Evolutionary conservation across 139 green algal species (phyloP).

Genomic region (Chlamydomonas schloesseri): DNA sequence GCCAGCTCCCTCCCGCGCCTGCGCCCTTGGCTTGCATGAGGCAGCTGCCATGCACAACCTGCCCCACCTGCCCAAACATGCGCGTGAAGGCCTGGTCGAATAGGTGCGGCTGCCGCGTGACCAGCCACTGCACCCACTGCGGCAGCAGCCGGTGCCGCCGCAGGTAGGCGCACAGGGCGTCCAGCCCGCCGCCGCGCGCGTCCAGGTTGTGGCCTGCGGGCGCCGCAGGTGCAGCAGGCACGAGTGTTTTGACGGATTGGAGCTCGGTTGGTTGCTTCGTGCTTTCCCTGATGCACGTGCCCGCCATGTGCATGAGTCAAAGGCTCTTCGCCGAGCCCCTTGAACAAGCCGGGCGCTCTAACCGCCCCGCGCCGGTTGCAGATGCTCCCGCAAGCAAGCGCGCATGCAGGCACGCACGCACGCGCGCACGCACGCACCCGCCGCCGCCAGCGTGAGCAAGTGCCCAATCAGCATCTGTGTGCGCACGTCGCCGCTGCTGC

Average conservation of each 20-base stretch:
- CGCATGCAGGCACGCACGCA: too few species aligned
- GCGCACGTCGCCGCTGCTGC: neutral
- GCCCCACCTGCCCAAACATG: conserved; percentile 68
- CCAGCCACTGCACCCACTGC: conserved; percentile 78
- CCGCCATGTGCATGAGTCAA: too few species aligned
- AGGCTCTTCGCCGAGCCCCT: too few species aligned
- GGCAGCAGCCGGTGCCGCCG: conserved; percentile 73
- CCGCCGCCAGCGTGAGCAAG: conserved; percentile 40
- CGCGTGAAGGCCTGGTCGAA: conserved; percentile 79
- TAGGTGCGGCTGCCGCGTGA: conserved; percentile 73
- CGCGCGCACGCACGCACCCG: neutral
- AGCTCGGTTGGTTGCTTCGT: too few species aligned
- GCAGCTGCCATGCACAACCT: neutral
- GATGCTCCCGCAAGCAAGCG: too few species aligned
- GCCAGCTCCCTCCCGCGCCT: neutral
- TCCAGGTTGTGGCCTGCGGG: neutral
- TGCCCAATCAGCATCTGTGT: conserved; percentile 43
- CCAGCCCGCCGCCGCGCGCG: conserved; percentile 44
- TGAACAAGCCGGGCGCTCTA: too few species aligned
- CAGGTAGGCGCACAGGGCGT: conserved; percentile 69
- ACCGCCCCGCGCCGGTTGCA: too few species aligned
- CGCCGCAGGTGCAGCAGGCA: too few species aligned
- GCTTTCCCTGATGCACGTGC: too few species aligned
- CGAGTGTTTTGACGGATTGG: too few species aligned
- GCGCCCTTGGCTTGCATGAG: too few species aligned